Evolutionary conservation across 352 stramenopile species (phyloP).

Genomic region (Globisporangium megalacanthum): DNA sequence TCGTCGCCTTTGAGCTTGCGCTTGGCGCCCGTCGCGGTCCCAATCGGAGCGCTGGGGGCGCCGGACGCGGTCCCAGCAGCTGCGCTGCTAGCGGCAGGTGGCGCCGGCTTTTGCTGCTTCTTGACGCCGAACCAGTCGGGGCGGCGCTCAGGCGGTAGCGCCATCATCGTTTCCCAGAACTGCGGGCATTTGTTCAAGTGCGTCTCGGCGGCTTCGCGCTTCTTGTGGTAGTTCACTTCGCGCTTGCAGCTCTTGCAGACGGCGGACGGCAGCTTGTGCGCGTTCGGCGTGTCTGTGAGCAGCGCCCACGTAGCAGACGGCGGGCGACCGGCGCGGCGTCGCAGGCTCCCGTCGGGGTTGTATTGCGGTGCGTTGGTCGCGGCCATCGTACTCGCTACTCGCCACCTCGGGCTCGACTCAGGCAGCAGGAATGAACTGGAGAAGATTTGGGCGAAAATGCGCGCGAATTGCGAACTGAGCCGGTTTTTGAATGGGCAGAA

Average conservation of each 20-base stretch:
- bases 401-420: too few species aligned
- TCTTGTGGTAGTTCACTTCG: slow-evolving; percentile 4
- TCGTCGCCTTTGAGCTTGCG: slow-evolving; percentile 2
- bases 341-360: not conserved
- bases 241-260: slow-evolving; percentile 3
- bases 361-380: not conserved
- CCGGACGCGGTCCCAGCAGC: not conserved
- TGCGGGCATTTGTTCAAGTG: slow-evolving; percentile 6
- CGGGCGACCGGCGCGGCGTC: not conserved
- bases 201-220: slow-evolving; percentile 4
- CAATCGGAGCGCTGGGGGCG: not conserved
- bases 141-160: slow-evolving; percentile 1
- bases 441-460: not conserved
- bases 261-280: slow-evolving; percentile 4
- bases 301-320: slow-evolving; percentile 4
- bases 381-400: not conserved
- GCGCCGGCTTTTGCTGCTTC: slow-evolving; percentile 2
- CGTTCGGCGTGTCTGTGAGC: slow-evolving; percentile 2
- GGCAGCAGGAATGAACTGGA: too few species aligned
- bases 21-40: not conserved
- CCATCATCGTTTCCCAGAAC: slow-evolving; percentile 3
- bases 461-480: slow-evolving; percentile 1
- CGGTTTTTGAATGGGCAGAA: not conserved
- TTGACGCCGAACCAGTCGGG: slow-evolving; percentile 6
- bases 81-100: too few species aligned